Conservation (phyloP, 345 rosid genomes). For the Microthlaspi erraticum region DNA sequence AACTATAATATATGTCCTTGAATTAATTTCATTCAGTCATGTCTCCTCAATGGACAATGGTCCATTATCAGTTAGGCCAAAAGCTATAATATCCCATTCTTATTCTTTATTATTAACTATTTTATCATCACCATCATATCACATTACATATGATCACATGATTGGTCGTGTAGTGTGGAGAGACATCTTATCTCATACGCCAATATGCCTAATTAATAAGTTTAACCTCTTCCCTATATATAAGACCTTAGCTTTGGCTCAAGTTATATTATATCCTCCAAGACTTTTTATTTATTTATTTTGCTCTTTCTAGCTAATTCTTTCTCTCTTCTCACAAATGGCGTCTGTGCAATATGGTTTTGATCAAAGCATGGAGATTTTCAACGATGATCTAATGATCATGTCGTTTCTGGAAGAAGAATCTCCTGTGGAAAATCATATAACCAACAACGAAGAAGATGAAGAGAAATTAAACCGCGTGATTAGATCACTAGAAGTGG, state of each 20-base stretch:
- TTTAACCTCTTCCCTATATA: conserved; percentile 31
- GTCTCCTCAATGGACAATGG: conserved; percentile 44
- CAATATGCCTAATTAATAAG: conserved; percentile 39
- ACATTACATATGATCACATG: conserved; percentile 48
- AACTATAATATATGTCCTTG: background rate
- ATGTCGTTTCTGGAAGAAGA: conserved; percentile 54
- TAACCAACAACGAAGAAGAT: conserved; percentile 41
- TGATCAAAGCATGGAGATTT: conserved; percentile 37
- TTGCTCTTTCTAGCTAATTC: conserved; percentile 13
- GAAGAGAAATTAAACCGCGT: conserved; percentile 51
- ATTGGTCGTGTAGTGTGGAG: conserved; percentile 41
- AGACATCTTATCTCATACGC: conserved; percentile 32
- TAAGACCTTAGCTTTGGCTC: conserved; percentile 30
- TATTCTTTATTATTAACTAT: conserved; percentile 27
- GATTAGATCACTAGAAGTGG: conserved; percentile 59
- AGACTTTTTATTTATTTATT: conserved; percentile 8
- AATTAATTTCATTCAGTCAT: conserved; percentile 36
- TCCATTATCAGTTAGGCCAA: conserved; percentile 44
- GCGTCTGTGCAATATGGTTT: conserved; percentile 39
- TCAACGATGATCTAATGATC: conserved; percentile 43
- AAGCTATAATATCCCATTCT: conserved; percentile 34
- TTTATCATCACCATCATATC: conserved; percentile 32
- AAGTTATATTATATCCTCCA: conserved; percentile 21
- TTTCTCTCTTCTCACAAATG: conserved; percentile 36
- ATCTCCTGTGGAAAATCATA: conserved; percentile 40